Conservation (phyloP, 441 rosid species). For the Jatropha multifida region DNA sequence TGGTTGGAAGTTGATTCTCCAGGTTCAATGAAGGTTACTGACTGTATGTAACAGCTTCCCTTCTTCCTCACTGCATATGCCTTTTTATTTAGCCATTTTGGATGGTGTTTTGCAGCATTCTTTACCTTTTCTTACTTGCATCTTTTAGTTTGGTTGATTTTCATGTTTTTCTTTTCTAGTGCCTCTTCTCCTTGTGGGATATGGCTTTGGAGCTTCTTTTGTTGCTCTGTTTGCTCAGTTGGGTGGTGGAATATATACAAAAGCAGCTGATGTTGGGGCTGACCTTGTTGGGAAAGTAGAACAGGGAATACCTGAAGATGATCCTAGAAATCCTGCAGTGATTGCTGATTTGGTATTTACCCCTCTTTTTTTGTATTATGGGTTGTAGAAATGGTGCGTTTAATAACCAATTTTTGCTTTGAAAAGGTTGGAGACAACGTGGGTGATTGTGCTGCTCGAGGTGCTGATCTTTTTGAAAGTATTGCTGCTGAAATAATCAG, state of each 20-base stretch:
- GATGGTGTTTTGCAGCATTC: slow-evolving; percentile 6
- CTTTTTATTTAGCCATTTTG: background rate
- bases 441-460: slow-evolving; percentile 99
- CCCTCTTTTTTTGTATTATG: background rate
- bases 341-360: slow-evolving; percentile 91
- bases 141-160: slow-evolving; percentile 20
- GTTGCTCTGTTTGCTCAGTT: slow-evolving; percentile 99
- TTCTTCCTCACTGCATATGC: slow-evolving; percentile 3
- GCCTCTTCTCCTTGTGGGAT: slow-evolving; percentile 98
- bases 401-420: slow-evolving; percentile 25
- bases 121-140: background rate
- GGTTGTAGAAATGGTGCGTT: background rate
- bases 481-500: slow-evolving; percentile 99
- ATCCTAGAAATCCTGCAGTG: slow-evolving; percentile 99
- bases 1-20: slow-evolving; percentile 85
- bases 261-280: slow-evolving; percentile 99
- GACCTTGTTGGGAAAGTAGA: slow-evolving; percentile 99
- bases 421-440: slow-evolving; percentile 96
- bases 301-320: slow-evolving; percentile 99
- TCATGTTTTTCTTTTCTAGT: slow-evolving; percentile 45
- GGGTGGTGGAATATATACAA: slow-evolving; percentile 99
- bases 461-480: slow-evolving; percentile 99
- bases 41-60: slow-evolving; percentile 57
- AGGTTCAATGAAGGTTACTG: slow-evolving; percentile 86
- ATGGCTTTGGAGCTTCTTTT: slow-evolving; percentile 99